Evolutionary conservation across 2,329 filamentous ascomycete genomes (phyloP).

Genomic region (Lachnellula suecica): DNA sequence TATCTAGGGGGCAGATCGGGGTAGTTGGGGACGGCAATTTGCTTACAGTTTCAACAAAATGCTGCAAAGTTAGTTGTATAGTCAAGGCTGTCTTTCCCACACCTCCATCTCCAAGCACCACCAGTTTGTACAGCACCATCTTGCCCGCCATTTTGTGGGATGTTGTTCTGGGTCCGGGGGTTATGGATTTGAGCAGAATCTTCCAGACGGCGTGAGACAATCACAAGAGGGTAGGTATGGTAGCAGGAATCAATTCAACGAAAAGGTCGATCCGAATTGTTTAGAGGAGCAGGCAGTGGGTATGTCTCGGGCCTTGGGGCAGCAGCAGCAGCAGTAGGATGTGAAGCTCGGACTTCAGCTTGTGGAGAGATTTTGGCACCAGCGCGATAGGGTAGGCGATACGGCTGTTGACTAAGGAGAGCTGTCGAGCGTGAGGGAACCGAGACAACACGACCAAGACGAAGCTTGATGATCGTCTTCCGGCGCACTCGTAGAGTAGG

Average conservation of each 20-base stretch:
- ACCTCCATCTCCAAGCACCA: conserved; percentile 91
- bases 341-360: conserved; percentile 14
- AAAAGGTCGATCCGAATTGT: neutral
- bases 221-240: neutral
- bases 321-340: neutral
- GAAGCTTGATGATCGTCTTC: no score
- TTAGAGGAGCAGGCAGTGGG: neutral
- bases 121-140: conserved; percentile 95
- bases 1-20: neutral
- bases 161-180: conserved; percentile 11
- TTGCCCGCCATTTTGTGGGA: conserved; percentile 70
- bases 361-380: neutral
- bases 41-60: conserved; percentile 90
- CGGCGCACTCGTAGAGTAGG: no score
- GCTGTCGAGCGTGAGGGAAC: neutral
- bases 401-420: neutral
- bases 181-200: conserved; percentile 8
- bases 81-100: conserved; percentile 93
- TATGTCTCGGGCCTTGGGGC: neutral
- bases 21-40: neutral
- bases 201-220: conserved; percentile 10
- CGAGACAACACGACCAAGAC: no score
- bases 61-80: conserved; percentile 95
- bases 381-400: neutral
- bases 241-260: conserved; percentile 1